Percentiles rank a stretch among this genome's conserved stretches.
These are phyloP conservation scores for Xylariomycetidae sp. DNA, from an alignment of 2,329 filamentous ascomycete genomes.

Conservation along the genomic window DNA sequence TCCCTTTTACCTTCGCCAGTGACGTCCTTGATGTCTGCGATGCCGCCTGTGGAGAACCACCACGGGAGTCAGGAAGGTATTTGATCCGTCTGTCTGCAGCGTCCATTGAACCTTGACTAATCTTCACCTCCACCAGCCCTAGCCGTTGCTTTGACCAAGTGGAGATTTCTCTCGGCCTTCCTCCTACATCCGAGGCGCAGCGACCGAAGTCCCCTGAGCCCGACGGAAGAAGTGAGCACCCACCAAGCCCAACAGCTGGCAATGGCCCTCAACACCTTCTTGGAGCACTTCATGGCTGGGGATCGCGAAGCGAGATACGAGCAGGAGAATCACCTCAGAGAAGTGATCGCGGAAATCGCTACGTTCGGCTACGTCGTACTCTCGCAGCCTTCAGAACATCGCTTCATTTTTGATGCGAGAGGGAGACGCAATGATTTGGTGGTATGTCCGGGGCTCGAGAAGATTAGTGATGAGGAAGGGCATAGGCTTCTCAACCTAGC, in stretches of 20 bases:
- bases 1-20: slow-evolving; percentile 34
- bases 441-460: slow-evolving; percentile 19
- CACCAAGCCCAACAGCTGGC: slow-evolving; percentile 29
- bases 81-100: slow-evolving; percentile 1
- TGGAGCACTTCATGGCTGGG: slow-evolving; percentile 27
- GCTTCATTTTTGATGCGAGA: slow-evolving; percentile 18
- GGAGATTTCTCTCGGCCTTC: slow-evolving; percentile 39
- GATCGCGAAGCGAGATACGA: slow-evolving; percentile 22
- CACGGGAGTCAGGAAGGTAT: slow-evolving; percentile 26
- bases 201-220: slow-evolving; percentile 30
- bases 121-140: slow-evolving; percentile 14
- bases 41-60: slow-evolving; percentile 23
- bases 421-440: slow-evolving; percentile 11
- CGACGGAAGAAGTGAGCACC: slow-evolving; percentile 22
- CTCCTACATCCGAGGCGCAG: slow-evolving; percentile 35
- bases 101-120: neutral
- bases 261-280: slow-evolving; percentile 27
- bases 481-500: slow-evolving; percentile 8
- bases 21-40: slow-evolving; percentile 23
- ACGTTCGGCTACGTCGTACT: slow-evolving; percentile 37
- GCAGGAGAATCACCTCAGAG: slow-evolving; percentile 34
- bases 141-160: slow-evolving; percentile 32
- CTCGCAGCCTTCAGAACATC: slow-evolving; percentile 38
- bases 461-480: slow-evolving; percentile 19
- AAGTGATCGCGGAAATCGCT: slow-evolving; percentile 34